A percentile compares a stretch with the other conserved stretches of the same genome.
Conservation (phyloP, 495 filamentous ascomycete species). For the Xylaria scruposa region DNA sequence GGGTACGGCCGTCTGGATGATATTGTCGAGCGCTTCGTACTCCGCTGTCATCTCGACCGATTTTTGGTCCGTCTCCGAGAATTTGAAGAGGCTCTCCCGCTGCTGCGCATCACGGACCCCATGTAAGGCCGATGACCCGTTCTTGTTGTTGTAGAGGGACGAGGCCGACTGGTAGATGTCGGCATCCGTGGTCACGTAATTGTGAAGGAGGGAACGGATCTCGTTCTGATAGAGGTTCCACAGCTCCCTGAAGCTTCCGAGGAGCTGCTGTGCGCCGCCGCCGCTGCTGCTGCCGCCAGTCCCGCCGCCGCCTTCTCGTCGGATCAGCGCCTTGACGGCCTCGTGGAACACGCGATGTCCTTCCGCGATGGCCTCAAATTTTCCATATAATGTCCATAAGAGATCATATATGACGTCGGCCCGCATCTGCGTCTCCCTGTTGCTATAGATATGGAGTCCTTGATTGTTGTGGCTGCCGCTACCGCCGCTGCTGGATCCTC, state of each 20-base stretch:
- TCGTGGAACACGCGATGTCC: constrained; percentile 94
- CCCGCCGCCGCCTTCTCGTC: constrained; percentile 66
- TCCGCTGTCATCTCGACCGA: constrained; percentile 77
- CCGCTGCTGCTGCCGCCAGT: too few relatives aligned
- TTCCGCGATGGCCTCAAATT: constrained; percentile 96
- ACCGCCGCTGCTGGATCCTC: constrained; percentile 43
- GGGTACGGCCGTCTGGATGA: constrained; percentile 88
- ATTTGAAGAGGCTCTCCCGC: constrained; percentile 87
- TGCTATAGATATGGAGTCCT: constrained; percentile 68
- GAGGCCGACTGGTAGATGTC: constrained; percentile 65
- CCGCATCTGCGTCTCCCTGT: constrained; percentile 71
- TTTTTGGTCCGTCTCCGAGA: constrained; percentile 81
- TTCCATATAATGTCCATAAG: constrained; percentile 89
- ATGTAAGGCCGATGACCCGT: constrained; percentile 46
- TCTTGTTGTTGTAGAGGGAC: constrained; percentile 39
- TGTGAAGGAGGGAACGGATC: constrained; percentile 92
- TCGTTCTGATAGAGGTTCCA: constrained; percentile 82
- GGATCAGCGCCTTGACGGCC: constrained; percentile 79
- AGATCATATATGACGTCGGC: constrained; percentile 87
- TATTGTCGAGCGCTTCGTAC: constrained; percentile 87
- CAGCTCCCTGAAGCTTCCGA: constrained; percentile 85
- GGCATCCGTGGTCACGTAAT: constrained; percentile 95
- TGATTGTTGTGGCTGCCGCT: constrained; percentile 47
- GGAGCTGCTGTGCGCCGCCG: constrained; percentile 50
- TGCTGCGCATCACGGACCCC: constrained; percentile 65